These are phyloP conservation scores for Globisporangium alternatum DNA, from an alignment of 352 stramenopile species.

Conservation along the genomic window DNA sequence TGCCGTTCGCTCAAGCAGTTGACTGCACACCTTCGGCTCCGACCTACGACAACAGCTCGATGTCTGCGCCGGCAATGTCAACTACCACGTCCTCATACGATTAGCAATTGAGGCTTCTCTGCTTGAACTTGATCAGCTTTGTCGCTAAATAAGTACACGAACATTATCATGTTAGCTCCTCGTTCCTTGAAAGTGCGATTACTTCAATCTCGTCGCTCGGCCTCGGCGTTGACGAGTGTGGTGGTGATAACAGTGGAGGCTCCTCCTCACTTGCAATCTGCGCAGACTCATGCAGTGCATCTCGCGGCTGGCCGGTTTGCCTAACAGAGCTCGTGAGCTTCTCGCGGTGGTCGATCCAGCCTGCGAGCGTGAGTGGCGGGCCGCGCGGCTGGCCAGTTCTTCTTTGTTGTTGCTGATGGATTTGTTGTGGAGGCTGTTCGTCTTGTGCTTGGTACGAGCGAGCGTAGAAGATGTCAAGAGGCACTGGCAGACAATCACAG, in stretches of 20 bases:
- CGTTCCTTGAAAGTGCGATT: not conserved
- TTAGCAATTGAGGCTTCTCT: conserved; percentile 3
- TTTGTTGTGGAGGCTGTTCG: not conserved
- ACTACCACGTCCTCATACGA: not conserved
- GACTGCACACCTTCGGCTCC: not conserved
- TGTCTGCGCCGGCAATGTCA: not conserved
- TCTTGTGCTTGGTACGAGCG: not conserved
- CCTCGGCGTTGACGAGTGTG: not conserved
- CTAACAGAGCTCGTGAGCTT: not conserved
- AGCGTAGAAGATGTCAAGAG: not conserved
- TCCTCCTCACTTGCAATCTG: not conserved
- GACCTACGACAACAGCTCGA: not conserved
- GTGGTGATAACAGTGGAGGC: not conserved
- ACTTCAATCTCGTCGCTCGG: not conserved
- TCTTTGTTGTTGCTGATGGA: not conserved
- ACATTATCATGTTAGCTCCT: not conserved
- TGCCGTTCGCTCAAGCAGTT: not conserved
- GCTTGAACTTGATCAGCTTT: not conserved
- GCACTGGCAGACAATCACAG: not conserved
- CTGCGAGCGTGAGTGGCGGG: not conserved
- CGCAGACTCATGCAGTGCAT: too few relatives aligned
- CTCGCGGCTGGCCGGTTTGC: not conserved
- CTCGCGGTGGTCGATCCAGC: not conserved
- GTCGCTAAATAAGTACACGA: not conserved
- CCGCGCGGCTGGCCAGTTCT: not conserved